These are phyloP conservation scores for Lachnellula suecica DNA, from an alignment of 2,329 filamentous ascomycete species.

Conservation along the genomic window DNA sequence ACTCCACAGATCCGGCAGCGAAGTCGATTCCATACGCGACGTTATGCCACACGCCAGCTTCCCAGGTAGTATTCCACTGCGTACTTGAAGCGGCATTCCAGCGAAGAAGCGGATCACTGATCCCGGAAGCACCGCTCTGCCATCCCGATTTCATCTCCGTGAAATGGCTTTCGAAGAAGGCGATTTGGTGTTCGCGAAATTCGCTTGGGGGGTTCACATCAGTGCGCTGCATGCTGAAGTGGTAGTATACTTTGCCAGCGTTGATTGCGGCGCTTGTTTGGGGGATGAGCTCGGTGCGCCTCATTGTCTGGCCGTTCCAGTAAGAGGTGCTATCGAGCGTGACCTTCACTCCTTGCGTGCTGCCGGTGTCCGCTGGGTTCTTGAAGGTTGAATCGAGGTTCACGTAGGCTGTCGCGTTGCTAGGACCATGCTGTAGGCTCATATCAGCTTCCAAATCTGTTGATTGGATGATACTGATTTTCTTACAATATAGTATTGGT, in stretches of 20 bases:
- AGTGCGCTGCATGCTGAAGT: slow-evolving; percentile 65
- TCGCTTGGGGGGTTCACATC: slow-evolving; percentile 59
- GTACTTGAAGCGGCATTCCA: slow-evolving; percentile 61
- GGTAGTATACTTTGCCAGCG: slow-evolving; percentile 67
- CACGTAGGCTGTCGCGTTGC: slow-evolving; percentile 33
- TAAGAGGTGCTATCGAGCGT: slow-evolving; percentile 60
- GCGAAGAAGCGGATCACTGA: slow-evolving; percentile 53
- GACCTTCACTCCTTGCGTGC: slow-evolving; percentile 64
- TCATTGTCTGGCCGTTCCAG: slow-evolving; percentile 71
- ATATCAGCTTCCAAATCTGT: too few relatives aligned
- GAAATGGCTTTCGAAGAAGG: slow-evolving; percentile 67
- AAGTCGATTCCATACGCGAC: slow-evolving; percentile 73
- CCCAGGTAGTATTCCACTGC: slow-evolving; percentile 61
- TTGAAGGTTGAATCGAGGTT: slow-evolving; percentile 48
- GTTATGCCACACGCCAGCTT: slow-evolving; percentile 68
- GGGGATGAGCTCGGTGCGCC: slow-evolving; percentile 70
- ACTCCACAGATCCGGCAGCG: slow-evolving; percentile 54
- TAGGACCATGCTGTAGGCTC: slow-evolving; percentile 56
- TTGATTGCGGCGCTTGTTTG: slow-evolving; percentile 66
- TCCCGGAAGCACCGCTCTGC: slow-evolving; percentile 50
- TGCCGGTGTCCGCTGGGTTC: slow-evolving; percentile 51
- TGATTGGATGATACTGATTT: background rate
- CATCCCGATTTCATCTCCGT: slow-evolving; percentile 71
- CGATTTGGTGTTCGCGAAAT: slow-evolving; percentile 64
- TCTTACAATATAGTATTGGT: slow-evolving; percentile 66